phyloP scores from a whole-genome alignment of 2,329 filamentous ascomycete species.

The Mollisiaceae sp. region DNA sequence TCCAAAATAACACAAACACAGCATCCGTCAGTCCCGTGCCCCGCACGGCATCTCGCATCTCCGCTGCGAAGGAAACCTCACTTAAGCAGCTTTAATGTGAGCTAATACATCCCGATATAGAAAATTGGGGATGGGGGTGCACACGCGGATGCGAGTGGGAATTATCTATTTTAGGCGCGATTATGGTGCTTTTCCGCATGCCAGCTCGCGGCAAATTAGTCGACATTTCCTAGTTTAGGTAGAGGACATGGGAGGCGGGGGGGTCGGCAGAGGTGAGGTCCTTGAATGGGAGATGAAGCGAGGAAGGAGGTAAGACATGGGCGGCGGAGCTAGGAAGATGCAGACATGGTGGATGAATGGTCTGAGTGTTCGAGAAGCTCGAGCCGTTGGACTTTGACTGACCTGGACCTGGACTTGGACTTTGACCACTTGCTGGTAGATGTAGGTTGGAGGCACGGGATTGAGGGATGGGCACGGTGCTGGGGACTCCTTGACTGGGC shows the following conservation, averaged over 20 bases:
- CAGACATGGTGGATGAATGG: constrained; percentile 6
- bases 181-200: neutral
- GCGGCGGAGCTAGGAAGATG: neutral
- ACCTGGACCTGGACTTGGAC: neutral
- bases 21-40: neutral
- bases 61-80: neutral
- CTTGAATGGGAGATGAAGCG: neutral
- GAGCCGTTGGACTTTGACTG: neutral
- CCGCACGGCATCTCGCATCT: neutral
- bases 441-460: neutral
- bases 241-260: neutral
- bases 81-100: neutral
- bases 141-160: neutral
- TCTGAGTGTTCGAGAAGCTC: constrained; percentile 14
- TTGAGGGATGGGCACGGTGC: neutral
- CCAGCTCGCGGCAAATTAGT: constrained; percentile 6
- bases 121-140: too few relatives aligned
- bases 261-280: neutral
- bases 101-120: constrained; percentile 9
- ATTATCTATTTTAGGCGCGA: constrained; percentile 3
- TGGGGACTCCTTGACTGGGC: neutral
- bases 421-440: neutral
- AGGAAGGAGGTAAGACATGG: neutral
- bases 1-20: constrained; percentile 2
- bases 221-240: neutral